Base-by-base conservation (phyloP, 805 yeast species). In the Kluyveromyces wickerhamii region DNA sequence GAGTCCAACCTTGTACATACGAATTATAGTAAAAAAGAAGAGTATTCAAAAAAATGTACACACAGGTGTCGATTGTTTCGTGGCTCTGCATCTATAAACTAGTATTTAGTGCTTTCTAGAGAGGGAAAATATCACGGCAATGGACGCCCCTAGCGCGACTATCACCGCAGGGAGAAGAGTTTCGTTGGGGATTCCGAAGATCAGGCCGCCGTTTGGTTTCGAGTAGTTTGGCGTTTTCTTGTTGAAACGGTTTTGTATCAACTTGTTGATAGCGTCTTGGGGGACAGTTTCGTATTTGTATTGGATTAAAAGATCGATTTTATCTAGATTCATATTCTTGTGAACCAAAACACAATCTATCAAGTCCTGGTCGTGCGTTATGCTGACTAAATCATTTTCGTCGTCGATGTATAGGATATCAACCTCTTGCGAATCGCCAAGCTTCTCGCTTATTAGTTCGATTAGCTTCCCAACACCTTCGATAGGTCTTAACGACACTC, bases 321-420 rank as follows among this genome's bases (percentile, higher is more conserved):
- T 80, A 25, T 73, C 78, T 27, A 61, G 54, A 7, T 66, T 62
- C 21, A 71, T 50, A 34, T 57, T 63, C 35, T 62, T 63, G 44
- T 79, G 67, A 27, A 79, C 67, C 33, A 59, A 55, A n/a, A 80
- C 74, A 52, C 94, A 84, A 43, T 85, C 94, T 14, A 64, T 49
- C 38, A 86, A 66, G 51, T 86, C 95, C 47, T 69, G 71, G 47
- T 79, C 81, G 3, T 81, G 70, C 0, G 92, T 80, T 24, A 86
- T 73, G 1, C 85, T 77, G 16, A 86, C 83, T 10, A 79, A 61
- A 51, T 86, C 95, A 10, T 83, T 81, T 48, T 86, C 95, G 48
- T 85, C 94, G 49, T 86, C 95, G 20, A 77, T 54, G 45, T 85
- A 85, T 37, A 87, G 77, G 34, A 85, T 71, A 0, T 85, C 86